These are phyloP conservation scores for Coemansia aciculifera DNA, from an alignment of 192 early-diverging fungal species.

Conservation along the genomic window DNA sequence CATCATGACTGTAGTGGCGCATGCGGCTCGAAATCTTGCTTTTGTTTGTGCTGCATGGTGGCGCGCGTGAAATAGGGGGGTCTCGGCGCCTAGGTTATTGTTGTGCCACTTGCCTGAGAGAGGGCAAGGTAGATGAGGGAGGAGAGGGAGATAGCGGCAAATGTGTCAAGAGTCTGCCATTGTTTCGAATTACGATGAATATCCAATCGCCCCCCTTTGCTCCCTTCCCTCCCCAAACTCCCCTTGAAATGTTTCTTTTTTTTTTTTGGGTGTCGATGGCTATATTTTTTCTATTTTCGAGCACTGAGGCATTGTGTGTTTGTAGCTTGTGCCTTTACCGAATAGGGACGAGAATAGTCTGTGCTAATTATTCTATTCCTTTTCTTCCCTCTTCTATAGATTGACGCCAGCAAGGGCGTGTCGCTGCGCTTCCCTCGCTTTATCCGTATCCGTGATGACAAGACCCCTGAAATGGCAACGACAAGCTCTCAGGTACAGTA, in stretches of 20 bases:
- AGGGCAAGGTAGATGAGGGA: neutral
- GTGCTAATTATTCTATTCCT: slow-evolving; percentile 15
- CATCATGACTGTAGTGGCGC: slow-evolving; percentile 4
- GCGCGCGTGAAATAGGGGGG: neutral
- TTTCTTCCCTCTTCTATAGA: slow-evolving; percentile 36
- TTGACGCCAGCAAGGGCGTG: slow-evolving; percentile 84
- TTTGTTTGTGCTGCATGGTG: neutral
- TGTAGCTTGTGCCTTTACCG: slow-evolving; percentile 1
- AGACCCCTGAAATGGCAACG: slow-evolving; percentile 90
- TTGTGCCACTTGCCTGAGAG: neutral
- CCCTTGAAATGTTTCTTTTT: neutral
- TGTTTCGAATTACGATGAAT: slow-evolving; percentile 9
- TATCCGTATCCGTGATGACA: slow-evolving; percentile 94
- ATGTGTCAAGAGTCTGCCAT: neutral
- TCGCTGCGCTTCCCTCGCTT: slow-evolving; percentile 98
- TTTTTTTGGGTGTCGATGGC: neutral
- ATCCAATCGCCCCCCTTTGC: neutral
- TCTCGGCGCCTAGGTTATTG: too few species aligned
- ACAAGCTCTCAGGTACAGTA: slow-evolving; percentile 72
- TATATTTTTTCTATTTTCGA: neutral
- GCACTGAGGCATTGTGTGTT: slow-evolving; percentile 4
- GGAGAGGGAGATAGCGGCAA: neutral
- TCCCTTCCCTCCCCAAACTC: neutral
- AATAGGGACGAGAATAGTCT: neutral
- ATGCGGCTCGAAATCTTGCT: neutral